Evolutionary conservation across 2,329 filamentous ascomycete genomes (phyloP).

Genomic region (Penicillium sp.): DNA sequence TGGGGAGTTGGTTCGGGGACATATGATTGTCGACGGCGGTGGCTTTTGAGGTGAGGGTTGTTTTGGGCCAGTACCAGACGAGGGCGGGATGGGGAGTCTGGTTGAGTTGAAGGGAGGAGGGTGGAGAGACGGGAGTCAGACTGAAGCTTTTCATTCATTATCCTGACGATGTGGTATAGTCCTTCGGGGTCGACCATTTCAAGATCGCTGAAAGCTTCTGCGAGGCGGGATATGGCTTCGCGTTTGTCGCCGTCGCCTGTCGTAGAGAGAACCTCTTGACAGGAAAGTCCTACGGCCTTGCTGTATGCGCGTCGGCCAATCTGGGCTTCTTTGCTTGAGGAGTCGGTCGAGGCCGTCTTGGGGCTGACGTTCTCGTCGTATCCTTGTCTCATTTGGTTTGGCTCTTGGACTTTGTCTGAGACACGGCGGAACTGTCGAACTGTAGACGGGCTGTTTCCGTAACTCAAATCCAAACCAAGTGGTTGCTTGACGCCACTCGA

Average conservation of each 20-base stretch:
- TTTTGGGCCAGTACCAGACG: constrained; percentile 78
- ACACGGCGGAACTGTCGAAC: constrained; percentile 89
- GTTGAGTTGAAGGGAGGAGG: constrained; percentile 38
- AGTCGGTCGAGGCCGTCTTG: constrained; percentile 35
- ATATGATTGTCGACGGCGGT: constrained; percentile 64
- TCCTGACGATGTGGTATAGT: constrained; percentile 78
- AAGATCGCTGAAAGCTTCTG: constrained; percentile 80
- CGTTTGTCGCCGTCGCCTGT: constrained; percentile 70
- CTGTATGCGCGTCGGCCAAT: constrained; percentile 79
- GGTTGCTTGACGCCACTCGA: constrained; percentile 68
- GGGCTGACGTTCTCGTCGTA: constrained; percentile 45
- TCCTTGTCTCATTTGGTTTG: constrained; percentile 25
- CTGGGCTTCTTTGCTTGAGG: constrained; percentile 72
- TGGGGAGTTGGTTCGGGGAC: constrained; percentile 37
- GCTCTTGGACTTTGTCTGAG: constrained; percentile 59
- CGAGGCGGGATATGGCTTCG: constrained; percentile 78
- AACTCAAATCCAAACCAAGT: constrained; percentile 84
- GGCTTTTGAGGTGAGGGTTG: constrained; percentile 82
- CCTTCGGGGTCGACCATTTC: constrained; percentile 90
- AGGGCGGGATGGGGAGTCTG: constrained; percentile 48
- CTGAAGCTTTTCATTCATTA: constrained; percentile 72
- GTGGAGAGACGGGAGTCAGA: constrained; percentile 41
- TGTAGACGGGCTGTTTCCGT: constrained; percentile 89
- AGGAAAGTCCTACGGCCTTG: constrained; percentile 77
- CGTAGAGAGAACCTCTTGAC: constrained; percentile 84